Evolutionary conservation across 164 flowering plant genomes (phyloP), one percentile per base, ranked within the genome.

Genomic region (Protea cynaroides): DNA sequence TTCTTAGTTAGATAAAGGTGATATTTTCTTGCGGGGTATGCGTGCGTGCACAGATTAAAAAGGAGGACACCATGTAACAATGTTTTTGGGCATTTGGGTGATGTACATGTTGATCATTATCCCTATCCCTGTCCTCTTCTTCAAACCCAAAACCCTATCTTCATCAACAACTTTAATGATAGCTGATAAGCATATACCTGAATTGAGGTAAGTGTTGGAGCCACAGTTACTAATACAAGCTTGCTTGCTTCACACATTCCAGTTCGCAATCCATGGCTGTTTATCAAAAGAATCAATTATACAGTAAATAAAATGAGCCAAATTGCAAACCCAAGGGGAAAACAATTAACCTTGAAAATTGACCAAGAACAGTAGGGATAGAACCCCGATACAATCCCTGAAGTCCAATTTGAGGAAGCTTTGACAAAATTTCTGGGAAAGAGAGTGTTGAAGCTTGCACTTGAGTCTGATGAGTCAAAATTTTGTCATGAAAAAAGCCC

Each of bases 231-330:
- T 56, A 95, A 65, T 34, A 91, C 76, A 72, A 89, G 84, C 70
- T 84, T 95, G 81, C 82, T 86, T 61, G 89, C 97, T 80, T 95
- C 99, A 75, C 83, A 89, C 56, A 95, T 89, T 78, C 99, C 99
- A 78, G 99, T 95, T 58, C 99, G 81, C 81, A 95, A 71, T 34
- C 97, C 99, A 82, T 95, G 99, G 75, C 99, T 95, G 78, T 68
- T 71, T 19, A 12, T 68, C n/a, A 58, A 69, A 49, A 72, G 65
- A 56, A 62, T 21, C 50, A 12, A 65, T 18, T 19, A 12, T 50
- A 34, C 12, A 62, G n/a, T 7, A 22, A 21, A 21, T 24, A 62
- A 36, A 34, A 15, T 59, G 14, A 75, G 65, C 52, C 44, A 58
- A 2, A 62, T 65, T 56, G 69, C 19, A 50, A 70, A 54, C 58